A percentile compares a stretch with the other conserved stretches of the same genome.
These are phyloP conservation scores for Lepidium campestre DNA, from an alignment of 441 rosid genomes.

Conservation along the genomic window DNA sequence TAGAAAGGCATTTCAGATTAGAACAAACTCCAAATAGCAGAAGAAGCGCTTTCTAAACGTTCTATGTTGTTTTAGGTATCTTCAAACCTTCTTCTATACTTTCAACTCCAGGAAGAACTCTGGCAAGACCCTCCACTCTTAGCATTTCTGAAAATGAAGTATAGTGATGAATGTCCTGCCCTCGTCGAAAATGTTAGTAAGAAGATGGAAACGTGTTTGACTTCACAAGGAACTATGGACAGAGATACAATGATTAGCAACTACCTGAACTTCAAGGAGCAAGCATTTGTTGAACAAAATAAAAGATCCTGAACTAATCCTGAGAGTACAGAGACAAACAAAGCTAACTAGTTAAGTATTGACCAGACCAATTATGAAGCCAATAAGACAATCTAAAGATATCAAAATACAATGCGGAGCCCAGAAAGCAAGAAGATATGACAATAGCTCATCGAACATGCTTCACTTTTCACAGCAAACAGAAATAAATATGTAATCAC, in stretches of 20 bases:
- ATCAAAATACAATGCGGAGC: background rate
- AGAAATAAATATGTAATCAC: background rate
- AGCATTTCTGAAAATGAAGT: slow-evolving; percentile 69
- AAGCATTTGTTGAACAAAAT: slow-evolving; percentile 53
- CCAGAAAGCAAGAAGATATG: background rate
- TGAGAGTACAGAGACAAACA: slow-evolving; percentile 24
- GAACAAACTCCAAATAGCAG: background rate
- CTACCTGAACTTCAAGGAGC: slow-evolving; percentile 53
- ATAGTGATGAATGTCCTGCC: slow-evolving; percentile 52
- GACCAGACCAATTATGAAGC: background rate
- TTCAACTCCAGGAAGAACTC: slow-evolving; percentile 67
- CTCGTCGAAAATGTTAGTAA: background rate
- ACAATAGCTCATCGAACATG: background rate
- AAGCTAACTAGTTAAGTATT: background rate
- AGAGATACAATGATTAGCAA: background rate
- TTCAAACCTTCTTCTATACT: slow-evolving; percentile 67
- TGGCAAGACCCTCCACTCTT: slow-evolving; percentile 46
- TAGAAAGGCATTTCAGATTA: background rate
- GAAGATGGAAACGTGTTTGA: background rate
- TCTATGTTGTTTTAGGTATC: background rate
- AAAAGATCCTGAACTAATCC: slow-evolving; percentile 43
- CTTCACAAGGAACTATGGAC: background rate
- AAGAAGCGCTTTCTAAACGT: background rate
- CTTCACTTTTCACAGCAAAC: background rate
- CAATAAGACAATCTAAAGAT: background rate